phyloP scores from a whole-genome alignment of 441 rosid species.

The Gossypium trilobum region DNA sequence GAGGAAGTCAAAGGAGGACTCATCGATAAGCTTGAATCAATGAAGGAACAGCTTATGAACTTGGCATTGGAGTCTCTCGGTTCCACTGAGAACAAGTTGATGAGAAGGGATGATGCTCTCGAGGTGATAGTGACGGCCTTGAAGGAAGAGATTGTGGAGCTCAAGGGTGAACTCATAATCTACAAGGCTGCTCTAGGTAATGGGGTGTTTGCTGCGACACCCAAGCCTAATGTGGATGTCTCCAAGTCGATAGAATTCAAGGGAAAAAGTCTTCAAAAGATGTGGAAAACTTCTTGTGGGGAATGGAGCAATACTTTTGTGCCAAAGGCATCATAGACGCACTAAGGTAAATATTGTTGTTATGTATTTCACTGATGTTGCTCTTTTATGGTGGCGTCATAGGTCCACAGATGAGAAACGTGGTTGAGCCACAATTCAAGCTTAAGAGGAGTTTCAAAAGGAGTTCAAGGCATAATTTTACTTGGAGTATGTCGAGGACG shows the following conservation, averaged over 20 bases:
- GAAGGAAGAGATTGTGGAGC: background rate
- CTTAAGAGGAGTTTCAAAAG: background rate
- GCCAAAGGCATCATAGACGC: background rate
- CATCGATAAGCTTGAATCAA: background rate
- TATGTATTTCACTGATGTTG: background rate
- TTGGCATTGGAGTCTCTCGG: background rate
- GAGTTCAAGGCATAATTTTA: background rate
- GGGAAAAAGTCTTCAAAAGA: background rate
- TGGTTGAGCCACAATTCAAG: background rate
- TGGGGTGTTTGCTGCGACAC: background rate
- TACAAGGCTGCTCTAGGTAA: background rate
- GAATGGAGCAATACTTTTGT: background rate
- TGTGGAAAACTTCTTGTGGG: background rate
- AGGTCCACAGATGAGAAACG: background rate
- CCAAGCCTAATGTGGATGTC: background rate
- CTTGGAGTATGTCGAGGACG: background rate
- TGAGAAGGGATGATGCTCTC: background rate
- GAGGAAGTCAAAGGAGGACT: background rate
- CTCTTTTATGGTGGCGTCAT: background rate
- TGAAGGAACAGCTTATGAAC: background rate
- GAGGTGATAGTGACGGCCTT: too few relatives aligned
- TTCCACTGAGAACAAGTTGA: too few relatives aligned
- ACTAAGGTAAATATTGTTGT: background rate
- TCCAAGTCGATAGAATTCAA: too few relatives aligned
- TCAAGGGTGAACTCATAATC: background rate